Evolutionary conservation across 2,329 filamentous ascomycete genomes (phyloP).

Genomic region (Fusarium continuum): DNA sequence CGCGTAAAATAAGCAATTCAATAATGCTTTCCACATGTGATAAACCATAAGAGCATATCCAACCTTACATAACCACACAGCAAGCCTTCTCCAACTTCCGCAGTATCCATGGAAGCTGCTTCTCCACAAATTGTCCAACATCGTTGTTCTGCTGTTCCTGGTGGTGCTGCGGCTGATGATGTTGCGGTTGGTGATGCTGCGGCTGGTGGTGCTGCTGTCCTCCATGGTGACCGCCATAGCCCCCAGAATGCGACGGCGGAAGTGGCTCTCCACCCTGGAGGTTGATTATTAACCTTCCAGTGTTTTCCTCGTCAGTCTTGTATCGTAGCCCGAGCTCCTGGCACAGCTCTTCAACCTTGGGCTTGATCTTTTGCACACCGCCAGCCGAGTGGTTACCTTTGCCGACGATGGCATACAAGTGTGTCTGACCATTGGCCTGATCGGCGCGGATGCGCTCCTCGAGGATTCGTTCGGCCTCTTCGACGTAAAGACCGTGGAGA

Average conservation of each 20-base stretch:
- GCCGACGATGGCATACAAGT: conserved; percentile 95
- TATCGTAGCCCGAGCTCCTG: conserved; percentile 83
- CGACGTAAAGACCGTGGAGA: conserved; percentile 92
- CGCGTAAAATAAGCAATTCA: conserved; percentile 7
- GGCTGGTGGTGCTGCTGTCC: conserved; percentile 51
- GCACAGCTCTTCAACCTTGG: conserved; percentile 89
- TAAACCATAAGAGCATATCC: conserved; percentile 12
- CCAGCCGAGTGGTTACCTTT: conserved; percentile 88
- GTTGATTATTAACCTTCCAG: conserved; percentile 88
- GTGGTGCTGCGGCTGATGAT: conserved; percentile 55
- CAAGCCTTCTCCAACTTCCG: conserved; percentile 74
- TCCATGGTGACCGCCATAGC: conserved; percentile 53
- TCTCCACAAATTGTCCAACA: conserved; percentile 67
- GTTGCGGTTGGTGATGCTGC: conserved; percentile 57
- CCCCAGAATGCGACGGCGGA: conserved; percentile 53
- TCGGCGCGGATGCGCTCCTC: conserved; percentile 86
- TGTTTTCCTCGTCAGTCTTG: conserved; percentile 88
- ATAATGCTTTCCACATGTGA: not conserved
- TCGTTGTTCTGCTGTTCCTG: conserved; percentile 60
- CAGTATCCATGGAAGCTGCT: conserved; percentile 67
- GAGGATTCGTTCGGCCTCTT: conserved; percentile 92
- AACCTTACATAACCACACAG: conserved; percentile 76
- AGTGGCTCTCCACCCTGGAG: conserved; percentile 76
- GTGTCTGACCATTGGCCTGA: conserved; percentile 74
- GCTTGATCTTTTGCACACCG: conserved; percentile 93